phyloP scores from a whole-genome alignment of 2,329 filamentous ascomycete species.

The Xenoacremonium recifei region DNA sequence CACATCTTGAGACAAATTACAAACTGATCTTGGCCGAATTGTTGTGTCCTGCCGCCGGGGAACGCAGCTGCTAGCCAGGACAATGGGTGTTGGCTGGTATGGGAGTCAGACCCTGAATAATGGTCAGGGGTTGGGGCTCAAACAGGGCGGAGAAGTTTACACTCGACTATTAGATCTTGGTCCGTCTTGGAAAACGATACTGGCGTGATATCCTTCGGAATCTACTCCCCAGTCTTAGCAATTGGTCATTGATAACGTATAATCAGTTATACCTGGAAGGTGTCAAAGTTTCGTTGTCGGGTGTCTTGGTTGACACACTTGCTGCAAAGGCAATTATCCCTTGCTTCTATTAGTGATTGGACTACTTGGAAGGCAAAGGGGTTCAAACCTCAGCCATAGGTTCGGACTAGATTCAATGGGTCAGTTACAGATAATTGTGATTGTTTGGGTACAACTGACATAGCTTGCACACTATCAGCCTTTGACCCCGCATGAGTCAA shows the following conservation, averaged over 20 bases:
- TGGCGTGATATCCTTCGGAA: conserved; percentile 30
- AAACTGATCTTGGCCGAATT: conserved; percentile 22
- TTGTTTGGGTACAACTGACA: too few relatives aligned
- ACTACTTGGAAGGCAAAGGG: too few relatives aligned
- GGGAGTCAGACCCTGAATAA: conserved; percentile 65
- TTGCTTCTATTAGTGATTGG: conserved; percentile 19
- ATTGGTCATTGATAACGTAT: neutral
- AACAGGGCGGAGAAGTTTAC: conserved; percentile 23
- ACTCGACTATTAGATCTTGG: conserved; percentile 33
- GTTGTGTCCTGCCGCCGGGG: conserved; percentile 9
- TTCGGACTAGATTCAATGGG: conserved; percentile 26
- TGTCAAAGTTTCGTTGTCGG: conserved; percentile 41
- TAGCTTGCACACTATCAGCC: too few relatives aligned
- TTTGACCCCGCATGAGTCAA: too few relatives aligned
- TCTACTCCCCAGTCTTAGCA: conserved; percentile 19
- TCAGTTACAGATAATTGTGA: too few relatives aligned
- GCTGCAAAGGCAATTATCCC: conserved; percentile 44
- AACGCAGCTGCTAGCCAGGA: conserved; percentile 29
- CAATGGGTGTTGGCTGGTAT: conserved; percentile 66
- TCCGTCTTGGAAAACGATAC: conserved; percentile 24
- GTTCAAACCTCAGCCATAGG: conserved; percentile 28
- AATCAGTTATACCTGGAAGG: conserved; percentile 32
- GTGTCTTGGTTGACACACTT: conserved; percentile 42
- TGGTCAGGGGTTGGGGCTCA: conserved; percentile 3
- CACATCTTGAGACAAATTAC: neutral